phyloP scores from a whole-genome alignment of 495 filamentous ascomycete species.

The Daldinia bambusicola region DNA sequence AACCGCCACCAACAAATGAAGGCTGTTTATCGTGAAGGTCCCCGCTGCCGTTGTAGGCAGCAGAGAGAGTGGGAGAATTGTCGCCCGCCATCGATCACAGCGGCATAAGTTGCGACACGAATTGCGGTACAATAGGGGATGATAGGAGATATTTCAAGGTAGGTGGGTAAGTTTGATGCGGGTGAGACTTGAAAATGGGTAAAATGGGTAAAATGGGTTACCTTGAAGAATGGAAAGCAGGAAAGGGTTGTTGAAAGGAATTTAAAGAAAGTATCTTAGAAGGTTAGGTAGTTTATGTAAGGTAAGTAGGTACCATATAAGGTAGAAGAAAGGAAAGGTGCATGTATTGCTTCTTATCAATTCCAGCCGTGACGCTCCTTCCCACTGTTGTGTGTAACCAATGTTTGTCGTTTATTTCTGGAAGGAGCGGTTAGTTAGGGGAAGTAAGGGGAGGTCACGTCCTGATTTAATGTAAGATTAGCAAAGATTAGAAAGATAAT shows the following conservation, averaged over 20 bases:
- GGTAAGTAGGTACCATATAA: no score
- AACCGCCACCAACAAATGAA: neutral
- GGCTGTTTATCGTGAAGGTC: slow-evolving; percentile 19
- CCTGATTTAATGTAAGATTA: neutral
- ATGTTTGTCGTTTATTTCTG: neutral
- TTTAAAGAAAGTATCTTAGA: neutral
- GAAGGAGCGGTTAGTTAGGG: neutral
- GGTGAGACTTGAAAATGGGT: no score
- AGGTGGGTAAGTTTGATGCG: no score
- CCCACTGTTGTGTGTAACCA: neutral
- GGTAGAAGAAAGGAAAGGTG: neutral
- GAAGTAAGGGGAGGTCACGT: neutral
- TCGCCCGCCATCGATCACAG: neutral
- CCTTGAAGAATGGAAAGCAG: neutral
- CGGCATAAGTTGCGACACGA: neutral
- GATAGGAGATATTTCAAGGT: no score
- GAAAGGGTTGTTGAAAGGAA: neutral
- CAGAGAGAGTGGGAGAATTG: neutral
- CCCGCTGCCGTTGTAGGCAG: slow-evolving; percentile 9
- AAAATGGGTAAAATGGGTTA: no score
- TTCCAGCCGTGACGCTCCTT: neutral
- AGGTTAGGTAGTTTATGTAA: no score
- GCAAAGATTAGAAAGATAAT: neutral
- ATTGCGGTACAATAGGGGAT: no score
- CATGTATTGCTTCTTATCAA: slow-evolving; percentile 1